phyloP scores from a whole-genome alignment of 352 stramenopile genomes.

The Globisporangium viniferum region DNA sequence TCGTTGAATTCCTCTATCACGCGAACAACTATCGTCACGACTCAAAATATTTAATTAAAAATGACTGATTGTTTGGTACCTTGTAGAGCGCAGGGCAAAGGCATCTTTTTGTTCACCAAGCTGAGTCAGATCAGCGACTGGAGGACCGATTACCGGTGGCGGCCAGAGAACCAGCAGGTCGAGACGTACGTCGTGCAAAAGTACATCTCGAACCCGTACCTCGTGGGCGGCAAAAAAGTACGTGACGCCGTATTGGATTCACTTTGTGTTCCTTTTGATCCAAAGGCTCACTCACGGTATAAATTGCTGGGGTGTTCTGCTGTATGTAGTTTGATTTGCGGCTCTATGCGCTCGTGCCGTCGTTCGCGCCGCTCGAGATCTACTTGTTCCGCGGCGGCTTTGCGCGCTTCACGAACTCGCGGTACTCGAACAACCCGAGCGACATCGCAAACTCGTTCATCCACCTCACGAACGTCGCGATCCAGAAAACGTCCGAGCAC shows the following conservation, averaged over 20 bases:
- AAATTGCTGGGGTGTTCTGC: neutral
- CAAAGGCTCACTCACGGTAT: neutral
- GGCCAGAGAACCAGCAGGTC: conserved; percentile 73
- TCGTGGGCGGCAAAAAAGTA: conserved; percentile 93
- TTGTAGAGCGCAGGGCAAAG: conserved; percentile 79
- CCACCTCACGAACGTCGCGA: conserved; percentile 94
- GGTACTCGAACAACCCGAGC: conserved; percentile 87
- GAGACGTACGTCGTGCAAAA: conserved; percentile 94
- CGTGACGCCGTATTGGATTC: neutral
- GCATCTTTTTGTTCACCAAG: conserved; percentile 95
- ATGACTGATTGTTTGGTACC: neutral
- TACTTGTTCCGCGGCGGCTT: conserved; percentile 92
- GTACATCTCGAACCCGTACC: conserved; percentile 93
- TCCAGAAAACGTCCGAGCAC: conserved; percentile 93
- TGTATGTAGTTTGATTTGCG: conserved; percentile 84
- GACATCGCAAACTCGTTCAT: conserved; percentile 92
- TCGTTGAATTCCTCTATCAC: neutral
- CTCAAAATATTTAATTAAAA: too few relatives aligned
- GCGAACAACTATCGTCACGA: neutral
- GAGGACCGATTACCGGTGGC: conserved; percentile 86
- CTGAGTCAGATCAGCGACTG: conserved; percentile 92
- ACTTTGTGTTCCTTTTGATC: neutral
- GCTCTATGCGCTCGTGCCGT: conserved; percentile 92
- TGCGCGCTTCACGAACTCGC: conserved; percentile 88
- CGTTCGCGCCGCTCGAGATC: conserved; percentile 89